Evolutionary conservation across 108 stramenopile genomes (phyloP), one percentile per base, ranked within the genome.

Genomic region (Asterionellopsis glacialis): DNA sequence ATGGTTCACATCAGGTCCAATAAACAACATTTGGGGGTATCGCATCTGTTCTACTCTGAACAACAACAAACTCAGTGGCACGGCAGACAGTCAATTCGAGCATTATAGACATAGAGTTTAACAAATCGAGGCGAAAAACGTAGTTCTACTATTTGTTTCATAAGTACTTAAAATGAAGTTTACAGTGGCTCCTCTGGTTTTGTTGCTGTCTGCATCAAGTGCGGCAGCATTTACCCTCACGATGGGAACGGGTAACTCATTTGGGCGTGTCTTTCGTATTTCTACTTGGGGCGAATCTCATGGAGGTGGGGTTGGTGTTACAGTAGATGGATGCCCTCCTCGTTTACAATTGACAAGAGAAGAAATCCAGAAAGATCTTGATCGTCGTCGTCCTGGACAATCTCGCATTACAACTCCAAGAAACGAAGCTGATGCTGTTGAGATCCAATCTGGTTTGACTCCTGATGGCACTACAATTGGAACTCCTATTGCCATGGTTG

Each of bases 221-320:
- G 41, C 65, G 28, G 23, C 49, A 11, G 66, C 74, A 47, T 70
- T 87, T 43, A 62, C 81, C 18, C 57, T 87, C 33, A 70, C 68
- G 42, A 97, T 98, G 97, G 89, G 93, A 19, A 84, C 84, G 16
- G 97, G 97, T 49, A 97, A 95, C 66, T 74, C 96, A 57, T 99
- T 94, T 65, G 98, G 98, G n/a, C 79, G 89, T 12, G 59, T 92
- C 57, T 98, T 99, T 65, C 94, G 97, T 56, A 97, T 98, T 55
- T 95, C 95, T 48, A 98, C 98, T 18, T 99, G 91, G 84, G 98
- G 97, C 19, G 98, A 99, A 80, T 97, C 96, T 57, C 98, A 99
- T 65, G 96, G 97, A 1, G 94, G 91, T 39, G 97, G 93, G 25
- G 97, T 99, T 13, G 98, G 98, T 61, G 96, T 96, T 11, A 87